phyloP scores from a whole-genome alignment of 352 stramenopile genomes.

The Aphanomyces cochlioides region DNA sequence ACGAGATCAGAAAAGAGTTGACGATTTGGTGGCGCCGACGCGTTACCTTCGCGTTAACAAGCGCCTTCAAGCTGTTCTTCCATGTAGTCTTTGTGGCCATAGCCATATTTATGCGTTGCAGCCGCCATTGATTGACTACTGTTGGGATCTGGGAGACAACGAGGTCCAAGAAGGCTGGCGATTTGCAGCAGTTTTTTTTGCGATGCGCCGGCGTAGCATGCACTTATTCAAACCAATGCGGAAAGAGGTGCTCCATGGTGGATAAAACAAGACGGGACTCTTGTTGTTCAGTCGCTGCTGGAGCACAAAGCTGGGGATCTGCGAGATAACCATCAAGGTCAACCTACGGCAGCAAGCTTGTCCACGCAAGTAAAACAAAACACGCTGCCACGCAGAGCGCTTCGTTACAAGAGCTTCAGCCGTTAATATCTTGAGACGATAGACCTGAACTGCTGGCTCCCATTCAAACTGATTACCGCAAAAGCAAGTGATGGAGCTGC shows the following conservation, averaged over 20 bases:
- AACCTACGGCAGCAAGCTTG: not conserved
- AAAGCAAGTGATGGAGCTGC: slow-evolving; percentile 16
- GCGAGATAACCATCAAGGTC: not conserved
- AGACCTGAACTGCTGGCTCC: not conserved
- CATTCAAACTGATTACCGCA: slow-evolving; percentile 20
- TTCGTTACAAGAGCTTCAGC: not conserved
- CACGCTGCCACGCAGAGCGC: not conserved
- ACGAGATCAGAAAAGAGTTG: not conserved
- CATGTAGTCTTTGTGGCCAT: not conserved
- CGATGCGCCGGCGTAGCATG: not conserved
- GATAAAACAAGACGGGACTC: not conserved
- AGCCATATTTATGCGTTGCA: not conserved
- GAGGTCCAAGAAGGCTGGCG: not conserved
- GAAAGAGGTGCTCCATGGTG: slow-evolving; percentile 6
- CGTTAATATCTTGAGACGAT: not conserved
- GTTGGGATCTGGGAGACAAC: not conserved
- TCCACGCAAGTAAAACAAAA: not conserved
- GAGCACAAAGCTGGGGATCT: not conserved
- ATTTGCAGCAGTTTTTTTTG: not conserved
- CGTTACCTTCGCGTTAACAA: not conserved
- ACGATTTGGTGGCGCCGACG: not conserved
- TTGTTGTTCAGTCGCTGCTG: not conserved
- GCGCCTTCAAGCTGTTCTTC: not conserved
- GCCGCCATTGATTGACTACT: not conserved
- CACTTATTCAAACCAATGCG: not conserved